phyloP scores from a whole-genome alignment of 345 rosid genomes.

The Raphanus sativus region DNA sequence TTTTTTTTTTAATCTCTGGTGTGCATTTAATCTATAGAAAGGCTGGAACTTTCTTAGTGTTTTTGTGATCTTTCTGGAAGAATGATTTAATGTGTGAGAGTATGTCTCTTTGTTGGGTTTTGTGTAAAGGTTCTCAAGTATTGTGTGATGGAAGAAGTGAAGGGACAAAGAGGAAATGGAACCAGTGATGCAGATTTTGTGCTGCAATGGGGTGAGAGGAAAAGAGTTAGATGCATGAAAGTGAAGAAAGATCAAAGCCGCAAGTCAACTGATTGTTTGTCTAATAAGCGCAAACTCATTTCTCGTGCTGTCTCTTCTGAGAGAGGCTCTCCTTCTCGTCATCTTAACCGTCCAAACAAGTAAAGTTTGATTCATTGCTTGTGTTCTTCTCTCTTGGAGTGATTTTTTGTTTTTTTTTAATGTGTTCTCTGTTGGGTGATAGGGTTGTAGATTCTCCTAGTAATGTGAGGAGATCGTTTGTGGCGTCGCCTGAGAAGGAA shows the following conservation, averaged over 20 bases:
- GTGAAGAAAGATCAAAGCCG: slow-evolving; percentile 59
- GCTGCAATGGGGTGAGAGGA: slow-evolving; percentile 89
- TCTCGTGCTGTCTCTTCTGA: slow-evolving; percentile 48
- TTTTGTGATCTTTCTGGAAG: neutral
- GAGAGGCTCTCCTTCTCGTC: slow-evolving; percentile 55
- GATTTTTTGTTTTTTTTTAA: neutral
- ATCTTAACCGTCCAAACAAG: slow-evolving; percentile 53
- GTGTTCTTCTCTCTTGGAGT: neutral
- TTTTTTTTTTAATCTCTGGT: neutral
- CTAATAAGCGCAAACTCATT: slow-evolving; percentile 56
- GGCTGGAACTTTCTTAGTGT: neutral
- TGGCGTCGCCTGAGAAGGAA: slow-evolving; percentile 69
- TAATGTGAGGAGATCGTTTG: slow-evolving; percentile 50
- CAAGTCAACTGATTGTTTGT: slow-evolving; percentile 52
- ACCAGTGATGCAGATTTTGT: slow-evolving; percentile 69
- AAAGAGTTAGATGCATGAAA: slow-evolving; percentile 81
- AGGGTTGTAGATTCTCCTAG: slow-evolving; percentile 53
- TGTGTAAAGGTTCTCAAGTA: slow-evolving; percentile 18
- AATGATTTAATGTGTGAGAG: slow-evolving; percentile 6
- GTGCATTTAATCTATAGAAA: slow-evolving; percentile 2
- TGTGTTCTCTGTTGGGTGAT: slow-evolving; percentile 24
- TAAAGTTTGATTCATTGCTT: slow-evolving; percentile 24
- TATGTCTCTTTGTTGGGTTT: slow-evolving; percentile 13
- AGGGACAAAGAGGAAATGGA: slow-evolving; percentile 50
- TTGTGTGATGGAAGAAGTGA: slow-evolving; percentile 63